These are phyloP conservation scores for Ustilago trichophora DNA, from an alignment of 1,284 basidiomycete genomes.

Conservation along the genomic window DNA sequence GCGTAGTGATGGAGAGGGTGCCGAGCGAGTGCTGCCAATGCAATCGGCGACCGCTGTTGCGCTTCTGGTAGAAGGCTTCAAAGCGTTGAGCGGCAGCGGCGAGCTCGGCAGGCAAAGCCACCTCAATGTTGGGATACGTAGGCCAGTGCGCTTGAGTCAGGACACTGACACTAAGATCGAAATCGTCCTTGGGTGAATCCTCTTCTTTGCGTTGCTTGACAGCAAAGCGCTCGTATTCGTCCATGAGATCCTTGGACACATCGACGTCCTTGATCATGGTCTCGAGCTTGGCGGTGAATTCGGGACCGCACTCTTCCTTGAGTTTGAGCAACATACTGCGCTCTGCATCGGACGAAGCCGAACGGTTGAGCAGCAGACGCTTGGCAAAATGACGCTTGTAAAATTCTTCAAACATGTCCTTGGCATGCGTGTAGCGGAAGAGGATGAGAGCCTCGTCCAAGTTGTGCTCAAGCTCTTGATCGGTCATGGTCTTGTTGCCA, in stretches of 20 bases:
- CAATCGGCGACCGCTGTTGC: conserved; percentile 59
- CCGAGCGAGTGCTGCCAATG: conserved; percentile 65
- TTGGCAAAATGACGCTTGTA: conserved; percentile 90
- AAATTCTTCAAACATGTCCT: conserved; percentile 76
- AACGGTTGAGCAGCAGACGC: conserved; percentile 83
- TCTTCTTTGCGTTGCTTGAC: conserved; percentile 61
- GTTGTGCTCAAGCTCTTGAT: conserved; percentile 75
- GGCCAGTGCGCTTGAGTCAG: conserved; percentile 73
- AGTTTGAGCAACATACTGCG: conserved; percentile 85
- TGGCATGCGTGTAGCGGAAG: conserved; percentile 78
- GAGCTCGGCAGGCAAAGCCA: conserved; percentile 46
- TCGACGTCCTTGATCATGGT: conserved; percentile 88
- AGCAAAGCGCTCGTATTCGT: conserved; percentile 68
- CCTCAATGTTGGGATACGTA: conserved; percentile 60
- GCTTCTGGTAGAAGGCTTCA: conserved; percentile 56
- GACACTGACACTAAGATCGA: conserved; percentile 71
- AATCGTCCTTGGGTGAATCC: conserved; percentile 10
- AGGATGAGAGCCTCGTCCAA: conserved; percentile 82
- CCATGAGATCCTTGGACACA: conserved; percentile 76
- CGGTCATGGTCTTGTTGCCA: conserved; percentile 79
- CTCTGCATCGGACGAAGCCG: conserved; percentile 91
- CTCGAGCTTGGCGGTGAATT: conserved; percentile 82
- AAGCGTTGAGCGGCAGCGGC: conserved; percentile 44
- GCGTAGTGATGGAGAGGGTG: conserved; percentile 51
- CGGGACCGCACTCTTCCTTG: conserved; percentile 89